These are phyloP conservation scores for Tetrapisispora iriomotensis DNA, from an alignment of 805 yeast genomes.

Conservation along the genomic window DNA sequence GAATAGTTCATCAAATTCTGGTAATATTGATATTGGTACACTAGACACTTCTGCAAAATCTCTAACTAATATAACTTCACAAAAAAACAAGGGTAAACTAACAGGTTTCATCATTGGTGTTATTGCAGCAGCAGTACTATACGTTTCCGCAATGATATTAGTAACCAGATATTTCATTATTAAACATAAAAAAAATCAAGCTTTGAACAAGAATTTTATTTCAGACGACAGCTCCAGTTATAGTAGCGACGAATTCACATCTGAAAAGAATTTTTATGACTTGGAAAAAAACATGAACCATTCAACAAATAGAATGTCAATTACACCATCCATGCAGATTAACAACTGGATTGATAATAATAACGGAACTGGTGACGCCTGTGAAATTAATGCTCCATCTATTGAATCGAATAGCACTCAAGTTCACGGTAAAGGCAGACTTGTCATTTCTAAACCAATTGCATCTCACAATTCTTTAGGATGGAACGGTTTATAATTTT, in stretches of 20 bases:
- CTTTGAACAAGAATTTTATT: constrained; percentile 8
- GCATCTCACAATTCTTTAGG: constrained; percentile 65
- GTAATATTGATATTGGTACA: constrained; percentile 9
- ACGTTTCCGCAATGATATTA: constrained; percentile 50
- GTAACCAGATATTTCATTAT: constrained; percentile 42
- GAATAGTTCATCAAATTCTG: constrained; percentile 6
- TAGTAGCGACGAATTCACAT: constrained; percentile 10
- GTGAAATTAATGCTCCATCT: neutral
- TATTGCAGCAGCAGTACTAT: constrained; percentile 61
- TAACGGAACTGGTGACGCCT: constrained; percentile 2
- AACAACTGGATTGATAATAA: constrained; percentile 28
- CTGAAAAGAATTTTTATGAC: constrained; percentile 5
- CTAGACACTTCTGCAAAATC: constrained; percentile 17
- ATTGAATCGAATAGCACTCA: neutral
- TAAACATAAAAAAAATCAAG: constrained; percentile 20
- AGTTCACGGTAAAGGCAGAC: constrained; percentile 15
- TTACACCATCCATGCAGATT: constrained; percentile 23
- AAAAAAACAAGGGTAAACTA: constrained; percentile 36
- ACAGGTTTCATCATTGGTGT: constrained; percentile 81
- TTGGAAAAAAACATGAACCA: constrained; percentile 9
- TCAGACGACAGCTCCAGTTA: constrained; percentile 14
- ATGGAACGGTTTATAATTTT: constrained; percentile 37
- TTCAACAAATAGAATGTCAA: too few species aligned
- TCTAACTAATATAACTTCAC: constrained; percentile 10
- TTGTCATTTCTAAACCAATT: constrained; percentile 56